A percentile compares a stretch with the other conserved stretches of the same genome.
phyloP scores from a whole-genome alignment of 768 basidiomycete genomes.

The Ephemerocybe angulata region DNA sequence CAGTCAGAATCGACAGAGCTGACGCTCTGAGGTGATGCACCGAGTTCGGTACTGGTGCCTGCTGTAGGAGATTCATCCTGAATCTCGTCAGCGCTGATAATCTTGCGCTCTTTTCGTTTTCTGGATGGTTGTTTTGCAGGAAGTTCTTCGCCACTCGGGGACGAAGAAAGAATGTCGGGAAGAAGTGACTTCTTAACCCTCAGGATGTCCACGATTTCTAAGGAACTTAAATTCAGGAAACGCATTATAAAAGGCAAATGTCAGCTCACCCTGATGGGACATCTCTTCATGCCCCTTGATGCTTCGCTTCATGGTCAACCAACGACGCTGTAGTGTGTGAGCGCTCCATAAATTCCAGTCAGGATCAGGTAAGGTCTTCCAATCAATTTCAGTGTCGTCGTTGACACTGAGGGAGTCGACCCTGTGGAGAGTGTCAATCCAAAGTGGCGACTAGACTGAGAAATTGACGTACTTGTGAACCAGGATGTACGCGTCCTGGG shows the following conservation, averaged over 20 bases:
- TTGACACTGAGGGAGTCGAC: constrained; percentile 70
- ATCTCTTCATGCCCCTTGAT: constrained; percentile 78
- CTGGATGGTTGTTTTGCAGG: too few relatives aligned
- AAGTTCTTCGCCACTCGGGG: constrained; percentile 32
- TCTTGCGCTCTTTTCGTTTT: constrained; percentile 46
- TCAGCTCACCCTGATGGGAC: constrained; percentile 63
- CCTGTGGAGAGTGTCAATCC: constrained; percentile 33
- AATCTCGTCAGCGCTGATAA: constrained; percentile 49
- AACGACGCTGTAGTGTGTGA: constrained; percentile 73
- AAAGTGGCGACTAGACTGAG: not conserved
- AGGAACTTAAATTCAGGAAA: constrained; percentile 10
- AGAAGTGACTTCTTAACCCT: constrained; percentile 65
- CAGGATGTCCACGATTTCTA: constrained; percentile 82
- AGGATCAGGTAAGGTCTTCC: constrained; percentile 70
- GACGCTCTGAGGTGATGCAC: too few relatives aligned
- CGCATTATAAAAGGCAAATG: not conserved
- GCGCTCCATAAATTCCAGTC: constrained; percentile 86
- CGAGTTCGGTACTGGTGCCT: not conserved
- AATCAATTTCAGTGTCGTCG: constrained; percentile 82
- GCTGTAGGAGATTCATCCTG: constrained; percentile 33
- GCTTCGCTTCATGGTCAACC: constrained; percentile 74
- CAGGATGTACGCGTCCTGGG: constrained; percentile 73
- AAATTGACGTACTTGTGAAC: constrained; percentile 66
- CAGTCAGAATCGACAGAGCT: too few relatives aligned
- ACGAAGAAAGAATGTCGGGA: not conserved